Evolutionary conservation across 441 rosid genomes (phyloP).

Genomic region (Jatropha multifida): DNA sequence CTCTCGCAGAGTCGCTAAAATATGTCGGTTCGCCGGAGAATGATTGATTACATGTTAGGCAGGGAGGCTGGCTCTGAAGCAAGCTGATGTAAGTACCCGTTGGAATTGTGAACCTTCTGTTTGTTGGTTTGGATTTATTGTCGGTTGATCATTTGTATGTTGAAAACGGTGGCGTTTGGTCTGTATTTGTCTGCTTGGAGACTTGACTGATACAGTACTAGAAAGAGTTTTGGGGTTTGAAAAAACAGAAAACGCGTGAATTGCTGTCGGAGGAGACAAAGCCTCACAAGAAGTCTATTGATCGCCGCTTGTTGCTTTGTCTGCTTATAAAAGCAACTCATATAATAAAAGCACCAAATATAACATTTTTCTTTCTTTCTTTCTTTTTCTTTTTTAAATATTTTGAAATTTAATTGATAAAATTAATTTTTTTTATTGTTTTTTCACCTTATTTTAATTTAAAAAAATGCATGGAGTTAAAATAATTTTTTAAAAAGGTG

Average conservation of each 20-base stretch:
- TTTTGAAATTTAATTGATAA: too few species aligned
- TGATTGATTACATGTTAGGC: background rate
- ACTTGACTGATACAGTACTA: background rate
- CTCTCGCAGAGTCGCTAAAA: background rate
- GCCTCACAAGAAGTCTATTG: conserved; percentile 13
- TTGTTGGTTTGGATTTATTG: background rate
- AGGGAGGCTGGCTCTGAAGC: too few species aligned
- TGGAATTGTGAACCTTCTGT: too few species aligned
- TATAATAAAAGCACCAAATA: too few species aligned
- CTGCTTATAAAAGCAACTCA: background rate
- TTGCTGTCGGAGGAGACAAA: conserved; percentile 31
- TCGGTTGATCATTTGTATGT: background rate
- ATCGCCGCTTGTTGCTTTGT: conserved; percentile 30
- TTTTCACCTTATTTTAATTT: too few species aligned
- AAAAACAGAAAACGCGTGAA: conserved; percentile 33
- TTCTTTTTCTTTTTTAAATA: too few species aligned
- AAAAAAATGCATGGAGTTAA: too few species aligned
- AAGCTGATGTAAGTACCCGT: too few species aligned
- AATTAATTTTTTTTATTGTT: too few species aligned
- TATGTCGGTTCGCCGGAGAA: background rate
- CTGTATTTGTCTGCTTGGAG: background rate
- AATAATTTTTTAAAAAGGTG: too few species aligned
- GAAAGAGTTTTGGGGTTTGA: too few species aligned
- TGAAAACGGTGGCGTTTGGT: background rate
- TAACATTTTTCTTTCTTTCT: background rate